phyloP scores from a whole-genome alignment of 1,284 basidiomycete species.

The Fomitopsis palustris region DNA sequence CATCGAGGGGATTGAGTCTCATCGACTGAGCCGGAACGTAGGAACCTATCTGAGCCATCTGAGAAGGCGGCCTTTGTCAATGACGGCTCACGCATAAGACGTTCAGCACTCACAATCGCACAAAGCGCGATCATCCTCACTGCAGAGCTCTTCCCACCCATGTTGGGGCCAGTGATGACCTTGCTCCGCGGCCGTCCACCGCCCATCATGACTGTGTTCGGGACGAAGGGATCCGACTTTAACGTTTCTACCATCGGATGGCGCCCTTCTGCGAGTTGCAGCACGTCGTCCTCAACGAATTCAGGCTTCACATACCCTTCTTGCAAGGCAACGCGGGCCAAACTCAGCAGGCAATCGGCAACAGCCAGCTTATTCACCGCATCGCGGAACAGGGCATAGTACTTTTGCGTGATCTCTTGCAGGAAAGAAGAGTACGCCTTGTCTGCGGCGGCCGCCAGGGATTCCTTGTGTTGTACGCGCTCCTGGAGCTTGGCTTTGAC shows the following conservation, averaged over 20 bases:
- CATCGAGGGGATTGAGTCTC: conserved; percentile 76
- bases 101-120: conserved; percentile 45
- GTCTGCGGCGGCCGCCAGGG: conserved; percentile 63
- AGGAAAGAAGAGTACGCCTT: conserved; percentile 72
- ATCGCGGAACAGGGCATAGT: conserved; percentile 70
- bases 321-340: conserved; percentile 67
- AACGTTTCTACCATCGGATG: conserved; percentile 84
- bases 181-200: conserved; percentile 53
- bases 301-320: conserved; percentile 72
- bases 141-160: conserved; percentile 80
- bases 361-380: conserved; percentile 77
- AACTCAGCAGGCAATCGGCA: conserved; percentile 76
- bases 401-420: conserved; percentile 57
- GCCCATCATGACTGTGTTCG: conserved; percentile 64
- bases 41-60: conserved; percentile 54
- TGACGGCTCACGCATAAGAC: neutral
- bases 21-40: conserved; percentile 77
- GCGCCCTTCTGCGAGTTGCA: conserved; percentile 71
- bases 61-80: neutral
- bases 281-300: conserved; percentile 53
- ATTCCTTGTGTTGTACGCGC: conserved; percentile 77
- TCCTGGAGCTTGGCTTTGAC: conserved; percentile 68
- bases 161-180: conserved; percentile 82
- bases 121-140: conserved; percentile 77
- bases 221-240: conserved; percentile 76